Percentiles rank a stretch among this genome's conserved stretches.
These are phyloP conservation scores for Actinomortierella wolfii DNA, from an alignment of 371 early-diverging fungal genomes.

Conservation along the genomic window DNA sequence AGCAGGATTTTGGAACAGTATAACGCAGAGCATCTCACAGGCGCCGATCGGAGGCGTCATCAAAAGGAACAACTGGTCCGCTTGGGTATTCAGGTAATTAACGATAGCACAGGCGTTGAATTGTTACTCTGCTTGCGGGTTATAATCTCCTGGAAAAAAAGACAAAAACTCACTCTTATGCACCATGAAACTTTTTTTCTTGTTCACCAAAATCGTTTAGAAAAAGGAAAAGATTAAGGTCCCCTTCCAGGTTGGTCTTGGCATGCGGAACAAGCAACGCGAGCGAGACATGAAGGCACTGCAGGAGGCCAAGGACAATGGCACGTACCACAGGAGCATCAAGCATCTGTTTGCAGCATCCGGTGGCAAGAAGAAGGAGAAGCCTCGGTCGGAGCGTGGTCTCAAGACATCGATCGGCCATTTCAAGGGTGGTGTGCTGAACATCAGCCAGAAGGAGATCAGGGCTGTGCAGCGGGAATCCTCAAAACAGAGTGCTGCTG, in stretches of 20 bases:
- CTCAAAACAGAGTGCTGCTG: conserved; percentile 18
- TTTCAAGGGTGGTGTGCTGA: conserved; percentile 40
- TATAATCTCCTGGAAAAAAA: no score
- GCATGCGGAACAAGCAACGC: conserved; percentile 43
- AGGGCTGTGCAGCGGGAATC: conserved; percentile 40
- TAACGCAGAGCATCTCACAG: conserved; percentile 34
- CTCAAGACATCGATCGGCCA: conserved; percentile 42
- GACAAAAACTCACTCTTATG: no score
- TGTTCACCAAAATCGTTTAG: conserved; percentile 4
- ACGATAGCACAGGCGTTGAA: no score
- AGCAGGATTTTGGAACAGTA: conserved; percentile 41
- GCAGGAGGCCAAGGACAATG: conserved; percentile 47
- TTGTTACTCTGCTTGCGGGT: no score
- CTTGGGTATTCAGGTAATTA: conserved; percentile 37
- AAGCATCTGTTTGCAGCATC: conserved; percentile 43
- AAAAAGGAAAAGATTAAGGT: conserved; percentile 35
- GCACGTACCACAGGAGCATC: conserved; percentile 46
- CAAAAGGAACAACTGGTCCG: conserved; percentile 32
- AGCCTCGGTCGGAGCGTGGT: conserved; percentile 27
- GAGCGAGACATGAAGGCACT: conserved; percentile 39
- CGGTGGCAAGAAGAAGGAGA: conserved; percentile 44
- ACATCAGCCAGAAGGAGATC: conserved; percentile 31
- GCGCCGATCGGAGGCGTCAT: conserved; percentile 35
- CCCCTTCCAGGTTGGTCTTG: conserved; percentile 31
- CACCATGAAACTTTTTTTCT: neutral